Evolutionary conservation across 371 early-diverging fungal species (phyloP).

Genomic region (Syncephalastrum contaminatum): DNA sequence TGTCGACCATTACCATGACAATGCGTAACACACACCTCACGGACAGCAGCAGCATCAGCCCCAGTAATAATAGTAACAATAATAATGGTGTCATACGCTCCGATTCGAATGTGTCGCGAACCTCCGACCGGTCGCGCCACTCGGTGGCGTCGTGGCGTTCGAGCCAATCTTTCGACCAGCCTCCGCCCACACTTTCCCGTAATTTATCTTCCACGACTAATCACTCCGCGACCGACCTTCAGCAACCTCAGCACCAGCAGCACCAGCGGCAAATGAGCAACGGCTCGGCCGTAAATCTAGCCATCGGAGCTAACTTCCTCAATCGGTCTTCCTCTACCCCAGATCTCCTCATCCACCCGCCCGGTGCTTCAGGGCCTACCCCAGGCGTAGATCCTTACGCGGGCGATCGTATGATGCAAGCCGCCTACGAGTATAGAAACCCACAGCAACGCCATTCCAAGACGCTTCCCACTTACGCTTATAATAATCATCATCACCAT

Average conservation of each 20-base stretch:
- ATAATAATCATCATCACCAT: constrained; percentile 7
- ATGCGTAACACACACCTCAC: constrained; percentile 9
- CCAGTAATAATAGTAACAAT: constrained; percentile 3
- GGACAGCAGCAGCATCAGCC: constrained; percentile 8
- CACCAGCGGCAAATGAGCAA: too few relatives aligned
- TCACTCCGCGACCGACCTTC: constrained; percentile 20
- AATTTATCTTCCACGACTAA: constrained; percentile 22
- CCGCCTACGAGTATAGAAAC: not conserved
- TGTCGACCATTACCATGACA: constrained; percentile 8
- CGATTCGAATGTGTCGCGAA: constrained; percentile 27
- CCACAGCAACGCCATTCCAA: not conserved
- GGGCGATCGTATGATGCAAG: not conserved
- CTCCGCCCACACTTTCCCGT: constrained; percentile 21
- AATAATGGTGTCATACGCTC: constrained; percentile 25
- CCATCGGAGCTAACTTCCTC: constrained; percentile 9
- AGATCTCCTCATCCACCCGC: constrained; percentile 17
- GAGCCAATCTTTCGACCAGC: constrained; percentile 21
- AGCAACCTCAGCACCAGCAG: not conserved
- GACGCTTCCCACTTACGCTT: not conserved
- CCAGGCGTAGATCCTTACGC: too few relatives aligned
- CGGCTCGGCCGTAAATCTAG: too few relatives aligned
- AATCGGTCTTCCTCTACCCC: constrained; percentile 32
- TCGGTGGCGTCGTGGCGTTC: constrained; percentile 34
- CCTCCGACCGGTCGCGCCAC: constrained; percentile 28
- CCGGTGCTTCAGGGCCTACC: too few relatives aligned